A percentile compares a stretch with the other conserved stretches of the same genome.
Conservation (phyloP, 2,329 filamentous ascomycete species). For the Anisogramma anomala region DNA sequence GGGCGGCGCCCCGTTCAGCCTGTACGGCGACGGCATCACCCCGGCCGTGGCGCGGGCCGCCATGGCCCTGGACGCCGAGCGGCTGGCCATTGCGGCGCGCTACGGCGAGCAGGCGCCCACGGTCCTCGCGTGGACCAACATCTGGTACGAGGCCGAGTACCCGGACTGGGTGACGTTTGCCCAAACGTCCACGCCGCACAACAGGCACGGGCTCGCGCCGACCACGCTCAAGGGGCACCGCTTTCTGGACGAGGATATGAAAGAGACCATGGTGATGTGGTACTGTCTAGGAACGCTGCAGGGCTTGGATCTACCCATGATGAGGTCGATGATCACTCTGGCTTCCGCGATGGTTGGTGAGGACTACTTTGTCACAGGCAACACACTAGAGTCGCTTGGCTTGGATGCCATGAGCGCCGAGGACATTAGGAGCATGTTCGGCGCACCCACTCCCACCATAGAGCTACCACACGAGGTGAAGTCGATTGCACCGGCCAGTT, state of each 20-base stretch:
- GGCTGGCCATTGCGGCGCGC: slow-evolving; percentile 1
- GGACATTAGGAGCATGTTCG: not conserved
- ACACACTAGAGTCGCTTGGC: slow-evolving; percentile 1
- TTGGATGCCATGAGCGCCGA: not conserved
- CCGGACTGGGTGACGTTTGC: slow-evolving; percentile 7
- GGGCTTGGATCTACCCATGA: slow-evolving; percentile 2
- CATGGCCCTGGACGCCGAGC: slow-evolving; percentile 5
- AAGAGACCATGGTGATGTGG: slow-evolving; percentile 7
- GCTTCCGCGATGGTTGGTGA: slow-evolving; percentile 4
- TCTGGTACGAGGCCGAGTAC: slow-evolving; percentile 5
- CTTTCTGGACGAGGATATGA: slow-evolving; percentile 6
- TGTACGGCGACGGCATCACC: slow-evolving; percentile 5
- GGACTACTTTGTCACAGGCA: slow-evolving; percentile 4
- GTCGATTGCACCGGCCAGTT: too few species aligned
- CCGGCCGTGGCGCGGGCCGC: slow-evolving; percentile 2
- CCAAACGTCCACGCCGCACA: not conserved
- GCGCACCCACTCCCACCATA: not conserved
- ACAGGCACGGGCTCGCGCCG: slow-evolving; percentile 5
- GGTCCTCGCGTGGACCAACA: slow-evolving; percentile 6
- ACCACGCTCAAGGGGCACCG: not conserved
- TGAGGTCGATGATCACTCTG: slow-evolving; percentile 3
- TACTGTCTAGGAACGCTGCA: slow-evolving; percentile 1
- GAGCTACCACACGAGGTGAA: too few species aligned
- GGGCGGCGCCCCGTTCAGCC: not conserved
- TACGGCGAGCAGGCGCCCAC: slow-evolving; percentile 1